These are phyloP conservation scores for Endocalyx cinctus DNA, from an alignment of 2,329 filamentous ascomycete genomes.

Conservation along the genomic window DNA sequence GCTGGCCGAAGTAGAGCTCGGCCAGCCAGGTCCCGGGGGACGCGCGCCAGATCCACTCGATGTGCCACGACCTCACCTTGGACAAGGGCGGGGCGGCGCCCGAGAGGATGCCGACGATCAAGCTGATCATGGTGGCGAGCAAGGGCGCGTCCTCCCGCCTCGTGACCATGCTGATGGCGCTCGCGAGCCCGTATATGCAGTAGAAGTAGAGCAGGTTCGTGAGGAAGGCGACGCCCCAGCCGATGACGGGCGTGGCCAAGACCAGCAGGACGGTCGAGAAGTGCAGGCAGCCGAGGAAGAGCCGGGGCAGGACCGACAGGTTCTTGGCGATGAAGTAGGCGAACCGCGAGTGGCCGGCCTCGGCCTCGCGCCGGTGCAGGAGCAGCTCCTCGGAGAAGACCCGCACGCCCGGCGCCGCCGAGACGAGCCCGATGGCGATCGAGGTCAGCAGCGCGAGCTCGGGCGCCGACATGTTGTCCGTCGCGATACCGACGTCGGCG, in stretches of 20 bases:
- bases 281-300: slow-evolving; percentile 47
- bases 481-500: slow-evolving; percentile 45
- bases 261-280: slow-evolving; percentile 48
- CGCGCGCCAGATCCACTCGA: slow-evolving; percentile 52
- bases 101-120: slow-evolving; percentile 51
- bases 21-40: slow-evolving; percentile 52
- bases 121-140: slow-evolving; percentile 47
- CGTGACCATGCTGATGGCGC: slow-evolving; percentile 47
- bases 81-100: slow-evolving; percentile 47
- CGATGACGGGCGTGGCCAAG: slow-evolving; percentile 44
- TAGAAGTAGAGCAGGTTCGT: slow-evolving; percentile 54
- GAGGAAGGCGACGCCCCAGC: slow-evolving; percentile 43
- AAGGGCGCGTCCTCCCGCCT: slow-evolving; percentile 53
- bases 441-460: slow-evolving; percentile 48
- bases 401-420: slow-evolving; percentile 50
- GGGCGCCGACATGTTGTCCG: slow-evolving; percentile 45
- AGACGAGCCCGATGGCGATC: slow-evolving; percentile 52
- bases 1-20: slow-evolving; percentile 51
- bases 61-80: slow-evolving; percentile 45
- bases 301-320: slow-evolving; percentile 45
- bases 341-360: slow-evolving; percentile 50
- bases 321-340: slow-evolving; percentile 56
- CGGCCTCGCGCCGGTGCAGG: slow-evolving; percentile 50
- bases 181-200: slow-evolving; percentile 53
- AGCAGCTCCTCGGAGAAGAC: slow-evolving; percentile 53